Conservation (phyloP, 768 basidiomycete genomes). For the Mycena kentingensis region DNA sequence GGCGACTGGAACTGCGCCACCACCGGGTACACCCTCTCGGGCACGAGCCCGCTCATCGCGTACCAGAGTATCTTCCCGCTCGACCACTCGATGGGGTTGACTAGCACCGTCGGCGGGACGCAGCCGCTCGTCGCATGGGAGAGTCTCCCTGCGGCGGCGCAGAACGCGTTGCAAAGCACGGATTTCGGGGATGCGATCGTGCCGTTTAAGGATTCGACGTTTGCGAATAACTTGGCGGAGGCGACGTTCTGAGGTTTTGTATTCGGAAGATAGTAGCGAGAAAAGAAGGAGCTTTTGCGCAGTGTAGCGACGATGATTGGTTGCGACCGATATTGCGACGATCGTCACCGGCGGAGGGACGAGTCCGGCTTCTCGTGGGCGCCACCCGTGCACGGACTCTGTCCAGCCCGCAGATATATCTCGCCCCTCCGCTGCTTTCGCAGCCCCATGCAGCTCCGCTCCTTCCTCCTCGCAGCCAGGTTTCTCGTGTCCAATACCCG, state of each 20-base stretch:
- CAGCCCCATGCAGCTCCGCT: no score
- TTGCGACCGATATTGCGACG: no score
- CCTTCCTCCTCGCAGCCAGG: no score
- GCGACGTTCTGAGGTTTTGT: conserved; percentile 9
- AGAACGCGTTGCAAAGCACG: background rate
- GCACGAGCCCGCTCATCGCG: conserved; percentile 7
- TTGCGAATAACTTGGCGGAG: conserved; percentile 7
- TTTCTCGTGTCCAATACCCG: no score
- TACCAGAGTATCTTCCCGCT: conserved; percentile 8
- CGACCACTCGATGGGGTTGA: conserved; percentile 11
- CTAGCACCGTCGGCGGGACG: conserved; percentile 6
- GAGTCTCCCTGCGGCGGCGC: conserved; percentile 7
- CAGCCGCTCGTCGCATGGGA: conserved; percentile 12
- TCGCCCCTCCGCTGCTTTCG: no score
- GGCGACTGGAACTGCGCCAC: conserved; percentile 11
- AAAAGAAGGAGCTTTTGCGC: no score
- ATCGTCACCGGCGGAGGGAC: no score
- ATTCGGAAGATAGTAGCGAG: no score
- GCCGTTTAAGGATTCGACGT: conserved; percentile 4
- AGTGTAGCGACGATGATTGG: no score
- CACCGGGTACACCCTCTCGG: conserved; percentile 4
- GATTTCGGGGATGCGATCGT: conserved; percentile 11
- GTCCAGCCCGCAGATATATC: no score
- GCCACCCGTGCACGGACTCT: no score
- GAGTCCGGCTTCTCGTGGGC: no score